Percentiles rank a stretch among this genome's conserved stretches.
Conservation (phyloP, 2,329 filamentous ascomycete genomes). For the Hysterium pulicare region DNA sequence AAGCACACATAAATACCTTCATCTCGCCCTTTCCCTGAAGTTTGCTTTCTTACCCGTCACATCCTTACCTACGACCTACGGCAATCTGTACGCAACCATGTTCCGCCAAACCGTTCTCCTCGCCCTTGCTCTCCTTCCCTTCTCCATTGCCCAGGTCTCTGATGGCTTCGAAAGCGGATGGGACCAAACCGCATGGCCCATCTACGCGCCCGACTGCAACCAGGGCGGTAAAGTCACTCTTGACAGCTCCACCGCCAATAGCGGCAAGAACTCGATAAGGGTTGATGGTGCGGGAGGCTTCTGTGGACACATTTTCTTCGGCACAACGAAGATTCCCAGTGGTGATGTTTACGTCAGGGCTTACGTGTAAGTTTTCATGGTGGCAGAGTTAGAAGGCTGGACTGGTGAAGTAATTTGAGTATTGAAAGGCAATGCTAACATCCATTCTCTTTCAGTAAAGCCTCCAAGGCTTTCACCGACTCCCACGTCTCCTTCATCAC, state of each 20-base stretch:
- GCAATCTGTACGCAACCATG: conserved; percentile 33
- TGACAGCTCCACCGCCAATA: conserved; percentile 55
- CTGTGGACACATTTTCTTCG: conserved; percentile 57
- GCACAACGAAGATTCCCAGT: conserved; percentile 54
- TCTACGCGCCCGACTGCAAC: conserved; percentile 58
- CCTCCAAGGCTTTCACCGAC: conserved; percentile 55
- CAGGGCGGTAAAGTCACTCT: conserved; percentile 57
- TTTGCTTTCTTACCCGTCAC: conserved; percentile 7
- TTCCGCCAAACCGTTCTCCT: conserved; percentile 44
- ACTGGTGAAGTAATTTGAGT: conserved; percentile 4
- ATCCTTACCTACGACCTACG: conserved; percentile 4
- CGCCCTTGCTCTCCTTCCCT: conserved; percentile 46
- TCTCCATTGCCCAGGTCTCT: conserved; percentile 52
- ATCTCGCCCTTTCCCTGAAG: conserved; percentile 11
- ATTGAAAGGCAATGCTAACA: conserved; percentile 13
- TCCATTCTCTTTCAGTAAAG: conserved; percentile 44
- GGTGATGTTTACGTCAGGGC: conserved; percentile 58
- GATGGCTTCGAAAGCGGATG: conserved; percentile 58
- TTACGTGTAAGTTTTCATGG: conserved; percentile 58
- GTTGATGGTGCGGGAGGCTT: conserved; percentile 60
- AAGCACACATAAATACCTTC: conserved; percentile 25
- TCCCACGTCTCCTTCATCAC: conserved; percentile 63
- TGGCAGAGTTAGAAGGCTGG: neutral
- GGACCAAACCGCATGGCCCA: conserved; percentile 57
- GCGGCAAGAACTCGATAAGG: conserved; percentile 71